Evolutionary conservation across 108 stramenopile genomes (phyloP).

Genomic region (Cylindrotheca fusiformis): DNA sequence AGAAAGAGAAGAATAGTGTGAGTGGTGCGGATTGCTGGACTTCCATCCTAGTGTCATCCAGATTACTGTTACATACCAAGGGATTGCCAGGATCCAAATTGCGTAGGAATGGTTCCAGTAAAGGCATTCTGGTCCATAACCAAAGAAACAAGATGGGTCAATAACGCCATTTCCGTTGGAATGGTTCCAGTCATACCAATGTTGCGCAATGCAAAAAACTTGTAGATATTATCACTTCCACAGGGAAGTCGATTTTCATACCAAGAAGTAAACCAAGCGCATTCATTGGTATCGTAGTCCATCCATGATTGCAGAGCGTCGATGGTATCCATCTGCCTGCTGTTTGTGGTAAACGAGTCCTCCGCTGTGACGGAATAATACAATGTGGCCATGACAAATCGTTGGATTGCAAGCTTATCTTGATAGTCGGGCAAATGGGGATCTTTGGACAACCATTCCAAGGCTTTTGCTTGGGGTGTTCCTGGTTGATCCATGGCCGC

Average conservation of each 20-base stretch:
- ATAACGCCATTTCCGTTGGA: slow-evolving; percentile 40
- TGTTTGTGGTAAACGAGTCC: no score
- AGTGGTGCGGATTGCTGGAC: background rate
- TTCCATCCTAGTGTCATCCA: background rate
- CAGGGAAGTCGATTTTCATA: background rate
- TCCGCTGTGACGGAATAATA: background rate
- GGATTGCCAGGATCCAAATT: slow-evolving; percentile 29
- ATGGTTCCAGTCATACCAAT: slow-evolving; percentile 40
- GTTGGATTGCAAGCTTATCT: background rate
- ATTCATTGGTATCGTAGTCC: background rate
- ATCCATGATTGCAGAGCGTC: background rate
- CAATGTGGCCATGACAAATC: background rate
- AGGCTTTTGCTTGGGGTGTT: background rate
- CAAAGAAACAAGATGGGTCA: slow-evolving; percentile 34
- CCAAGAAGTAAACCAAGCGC: background rate
- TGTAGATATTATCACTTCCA: background rate
- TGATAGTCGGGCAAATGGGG: background rate
- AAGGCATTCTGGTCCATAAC: slow-evolving; percentile 11
- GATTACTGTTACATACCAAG: background rate
- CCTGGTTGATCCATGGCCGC: background rate
- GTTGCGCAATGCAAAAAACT: background rate
- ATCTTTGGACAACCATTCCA: background rate
- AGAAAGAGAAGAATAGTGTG: background rate
- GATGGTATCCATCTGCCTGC: no score
- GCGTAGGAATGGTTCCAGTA: slow-evolving; percentile 40